Conservation (phyloP, 805 yeast species). For the Kodamaea neixiangensis region DNA sequence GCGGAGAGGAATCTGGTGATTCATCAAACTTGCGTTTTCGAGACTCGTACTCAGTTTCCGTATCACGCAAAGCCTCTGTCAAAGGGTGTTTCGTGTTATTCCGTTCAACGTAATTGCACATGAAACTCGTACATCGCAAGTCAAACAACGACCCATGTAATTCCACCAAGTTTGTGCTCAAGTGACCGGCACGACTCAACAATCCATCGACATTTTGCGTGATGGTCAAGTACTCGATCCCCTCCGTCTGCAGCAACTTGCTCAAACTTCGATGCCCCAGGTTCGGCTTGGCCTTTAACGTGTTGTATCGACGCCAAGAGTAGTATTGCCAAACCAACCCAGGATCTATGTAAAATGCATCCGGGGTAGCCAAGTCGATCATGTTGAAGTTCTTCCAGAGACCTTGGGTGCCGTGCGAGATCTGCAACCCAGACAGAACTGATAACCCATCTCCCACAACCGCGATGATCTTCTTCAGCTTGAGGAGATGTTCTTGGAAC, state of each 20-base stretch:
- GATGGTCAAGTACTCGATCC: constrained; percentile 56
- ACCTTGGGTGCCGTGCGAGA: constrained; percentile 72
- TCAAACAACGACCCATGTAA: constrained; percentile 80
- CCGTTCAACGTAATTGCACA: constrained; percentile 62
- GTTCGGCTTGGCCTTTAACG: constrained; percentile 71
- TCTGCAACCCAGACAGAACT: constrained; percentile 73
- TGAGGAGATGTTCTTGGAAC: constrained; percentile 53
- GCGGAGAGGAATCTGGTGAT: constrained; percentile 35
- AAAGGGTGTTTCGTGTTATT: constrained; percentile 59
- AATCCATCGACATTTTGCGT: constrained; percentile 87
- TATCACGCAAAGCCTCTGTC: constrained; percentile 48
- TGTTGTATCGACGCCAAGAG: constrained; percentile 63
- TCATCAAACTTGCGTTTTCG: constrained; percentile 14
- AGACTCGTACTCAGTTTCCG: constrained; percentile 36
- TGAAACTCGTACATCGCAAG: constrained; percentile 72
- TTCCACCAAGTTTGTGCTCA: constrained; percentile 53
- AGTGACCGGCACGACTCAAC: constrained; percentile 65
- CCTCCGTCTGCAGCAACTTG: constrained; percentile 47
- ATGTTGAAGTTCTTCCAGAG: constrained; percentile 77
- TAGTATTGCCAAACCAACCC: constrained; percentile 91
- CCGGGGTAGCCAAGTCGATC: constrained; percentile 88
- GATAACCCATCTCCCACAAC: constrained; percentile 85
- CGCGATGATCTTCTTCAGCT: constrained; percentile 52
- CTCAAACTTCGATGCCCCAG: constrained; percentile 72
- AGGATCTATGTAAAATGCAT: constrained; percentile 82